Conservation (phyloP, 495 filamentous ascomycete species). For the Copromyces sp. region DNA sequence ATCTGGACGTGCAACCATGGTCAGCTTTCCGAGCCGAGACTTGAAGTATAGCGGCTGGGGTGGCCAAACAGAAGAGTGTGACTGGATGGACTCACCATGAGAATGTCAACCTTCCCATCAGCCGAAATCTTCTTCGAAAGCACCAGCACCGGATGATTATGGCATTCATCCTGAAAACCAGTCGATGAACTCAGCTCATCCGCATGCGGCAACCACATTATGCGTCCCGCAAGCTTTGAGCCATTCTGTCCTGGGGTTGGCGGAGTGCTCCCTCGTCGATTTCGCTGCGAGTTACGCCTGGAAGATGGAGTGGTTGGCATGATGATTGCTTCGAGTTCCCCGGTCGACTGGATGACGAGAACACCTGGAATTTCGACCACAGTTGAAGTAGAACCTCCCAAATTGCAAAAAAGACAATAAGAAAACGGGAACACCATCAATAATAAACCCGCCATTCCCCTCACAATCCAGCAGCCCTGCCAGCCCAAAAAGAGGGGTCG, state of each 20-base stretch:
- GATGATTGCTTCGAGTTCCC: neutral
- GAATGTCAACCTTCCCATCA: neutral
- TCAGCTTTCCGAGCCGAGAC: neutral
- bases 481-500: neutral
- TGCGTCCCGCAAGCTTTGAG: neutral
- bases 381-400: neutral
- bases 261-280: neutral
- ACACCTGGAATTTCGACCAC: neutral
- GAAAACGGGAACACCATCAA: neutral
- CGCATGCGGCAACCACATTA: neutral
- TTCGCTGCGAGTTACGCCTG: neutral
- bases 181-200: neutral
- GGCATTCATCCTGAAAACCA: neutral
- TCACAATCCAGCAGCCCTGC: neutral
- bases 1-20: neutral
- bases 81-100: neutral
- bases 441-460: neutral
- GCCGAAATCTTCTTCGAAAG: neutral
- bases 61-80: neutral
- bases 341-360: neutral
- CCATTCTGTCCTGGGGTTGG: neutral
- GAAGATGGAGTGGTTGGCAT: neutral
- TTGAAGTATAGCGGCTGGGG: too few relatives aligned
- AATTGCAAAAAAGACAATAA: neutral
- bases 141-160: neutral